phyloP scores from a whole-genome alignment of 352 stramenopile genomes.

The Globisporangium cederbergense region DNA sequence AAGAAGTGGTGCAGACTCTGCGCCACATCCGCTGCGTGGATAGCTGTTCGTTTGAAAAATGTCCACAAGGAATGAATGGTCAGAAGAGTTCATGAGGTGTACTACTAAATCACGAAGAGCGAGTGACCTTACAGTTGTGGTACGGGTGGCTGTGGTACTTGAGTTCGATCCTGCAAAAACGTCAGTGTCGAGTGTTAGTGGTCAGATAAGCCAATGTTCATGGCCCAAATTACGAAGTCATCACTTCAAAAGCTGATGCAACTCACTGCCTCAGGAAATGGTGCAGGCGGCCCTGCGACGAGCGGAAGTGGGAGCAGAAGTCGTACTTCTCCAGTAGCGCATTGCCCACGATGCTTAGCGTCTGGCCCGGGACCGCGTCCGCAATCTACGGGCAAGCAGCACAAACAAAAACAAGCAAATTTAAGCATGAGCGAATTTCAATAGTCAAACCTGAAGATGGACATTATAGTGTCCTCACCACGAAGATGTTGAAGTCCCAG shows the following conservation, averaged over 20 bases:
- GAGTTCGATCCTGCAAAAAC: constrained; percentile 36
- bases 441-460: not conserved
- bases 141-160: constrained; percentile 78
- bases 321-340: constrained; percentile 73
- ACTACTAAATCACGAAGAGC: not conserved
- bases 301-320: constrained; percentile 56
- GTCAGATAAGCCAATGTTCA: not conserved
- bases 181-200: not conserved
- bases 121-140: constrained; percentile 65
- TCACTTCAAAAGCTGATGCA: not conserved
- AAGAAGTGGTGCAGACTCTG: constrained; percentile 78
- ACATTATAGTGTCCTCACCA: constrained; percentile 21
- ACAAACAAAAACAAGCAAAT: not conserved
- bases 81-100: not conserved
- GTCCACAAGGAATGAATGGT: not conserved
- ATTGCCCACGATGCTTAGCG: constrained; percentile 71
- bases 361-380: constrained; percentile 46
- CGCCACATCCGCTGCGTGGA: constrained; percentile 81
- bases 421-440: not conserved
- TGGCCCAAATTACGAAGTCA: not conserved
- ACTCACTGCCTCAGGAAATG: constrained; percentile 60
- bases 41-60: constrained; percentile 25
- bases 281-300: constrained; percentile 44
- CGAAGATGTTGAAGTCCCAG: constrained; percentile 76
- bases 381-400: constrained; percentile 27